Base-by-base conservation (phyloP, 2,329 filamentous ascomycete genomes). In the Bisporella sp. region DNA sequence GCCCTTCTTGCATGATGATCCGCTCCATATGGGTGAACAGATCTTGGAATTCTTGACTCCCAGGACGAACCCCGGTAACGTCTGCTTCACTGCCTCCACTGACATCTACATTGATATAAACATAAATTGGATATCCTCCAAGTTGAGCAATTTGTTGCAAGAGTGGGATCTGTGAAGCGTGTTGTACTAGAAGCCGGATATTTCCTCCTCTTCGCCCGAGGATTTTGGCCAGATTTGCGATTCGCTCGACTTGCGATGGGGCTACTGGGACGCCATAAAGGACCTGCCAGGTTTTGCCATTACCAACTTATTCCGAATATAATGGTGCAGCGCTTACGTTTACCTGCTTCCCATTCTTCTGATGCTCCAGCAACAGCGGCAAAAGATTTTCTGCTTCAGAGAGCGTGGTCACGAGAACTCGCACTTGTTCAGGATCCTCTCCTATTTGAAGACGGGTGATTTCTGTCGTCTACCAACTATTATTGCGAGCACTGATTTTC, bases 401-500 rank as follows among this genome's bases (percentile, higher is more conserved):
- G n/a, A 91, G 57, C 0, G 88, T 93, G 1, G 86, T 90, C 1
- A 84, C 82, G 35, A 91, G 75, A n/a, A n/a, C n/a, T n/a, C n/a
- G n/a, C 48, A 92, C 71, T 37, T 84, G 81, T 13, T 46, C 69
- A 62, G 43, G 69, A 60, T 49, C 73, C 31, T 74, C 66, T 6
- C 85, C 85, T n/a, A 89, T 79, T 75, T 91, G 86, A 30, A 89
- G 68, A 48, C 74, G 73, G 2, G 84, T 77, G 46, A 88, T 66
- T 64, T 89, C 79, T 5, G 72, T 70, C 1, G 86, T 89, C 82
- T 86, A 35, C n/a, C n/a, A n/a, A n/a, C n/a, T n/a, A n/a, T n/a
- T n/a, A n/a, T n/a, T n/a, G n/a, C n/a, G n/a, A n/a, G n/a, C n/a
- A n/a, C n/a, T n/a, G n/a, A n/a, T n/a, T n/a, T n/a, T n/a, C n/a